Percentiles rank a stretch among this genome's conserved stretches.
These are phyloP conservation scores for Melanopsichium pennsylvanicum DNA, from an alignment of 1,284 basidiomycete species.

Conservation along the genomic window DNA sequence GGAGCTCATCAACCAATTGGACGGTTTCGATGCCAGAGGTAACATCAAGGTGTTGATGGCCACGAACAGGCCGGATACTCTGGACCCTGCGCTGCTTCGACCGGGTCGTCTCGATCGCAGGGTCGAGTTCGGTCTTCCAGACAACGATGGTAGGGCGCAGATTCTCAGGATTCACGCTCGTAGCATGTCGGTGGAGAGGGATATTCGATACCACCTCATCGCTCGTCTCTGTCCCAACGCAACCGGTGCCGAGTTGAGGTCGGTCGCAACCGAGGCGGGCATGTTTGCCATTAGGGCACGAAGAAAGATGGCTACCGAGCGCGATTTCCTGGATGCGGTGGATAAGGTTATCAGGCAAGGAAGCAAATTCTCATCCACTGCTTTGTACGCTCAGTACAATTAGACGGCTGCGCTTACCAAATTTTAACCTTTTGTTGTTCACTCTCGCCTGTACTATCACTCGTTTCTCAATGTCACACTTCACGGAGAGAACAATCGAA, in stretches of 20 bases:
- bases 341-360: constrained; percentile 98
- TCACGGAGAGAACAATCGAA: no score
- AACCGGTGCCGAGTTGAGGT: constrained; percentile 94
- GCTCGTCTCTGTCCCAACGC: constrained; percentile 97
- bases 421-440: background rate
- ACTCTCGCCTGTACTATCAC: constrained; percentile 19
- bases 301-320: constrained; percentile 94
- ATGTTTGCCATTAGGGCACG: constrained; percentile 99
- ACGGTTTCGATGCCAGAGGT: constrained; percentile 96
- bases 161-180: constrained; percentile 96
- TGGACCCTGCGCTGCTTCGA: constrained; percentile 94
- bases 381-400: constrained; percentile 60
- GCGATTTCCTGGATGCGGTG: constrained; percentile 96
- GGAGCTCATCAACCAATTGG: constrained; percentile 97
- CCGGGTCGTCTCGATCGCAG: constrained; percentile 95
- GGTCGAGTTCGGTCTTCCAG: constrained; percentile 93
- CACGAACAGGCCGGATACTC: constrained; percentile 96
- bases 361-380: constrained; percentile 83
- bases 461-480: no score
- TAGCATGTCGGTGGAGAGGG: constrained; percentile 93
- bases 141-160: constrained; percentile 94
- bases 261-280: constrained; percentile 96
- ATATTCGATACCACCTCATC: constrained; percentile 97
- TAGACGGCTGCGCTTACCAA: constrained; percentile 1
- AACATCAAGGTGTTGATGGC: constrained; percentile 99